Evolutionary conservation across 495 filamentous ascomycete genomes (phyloP).

Genomic region (Sabuloglossum arenarium): DNA sequence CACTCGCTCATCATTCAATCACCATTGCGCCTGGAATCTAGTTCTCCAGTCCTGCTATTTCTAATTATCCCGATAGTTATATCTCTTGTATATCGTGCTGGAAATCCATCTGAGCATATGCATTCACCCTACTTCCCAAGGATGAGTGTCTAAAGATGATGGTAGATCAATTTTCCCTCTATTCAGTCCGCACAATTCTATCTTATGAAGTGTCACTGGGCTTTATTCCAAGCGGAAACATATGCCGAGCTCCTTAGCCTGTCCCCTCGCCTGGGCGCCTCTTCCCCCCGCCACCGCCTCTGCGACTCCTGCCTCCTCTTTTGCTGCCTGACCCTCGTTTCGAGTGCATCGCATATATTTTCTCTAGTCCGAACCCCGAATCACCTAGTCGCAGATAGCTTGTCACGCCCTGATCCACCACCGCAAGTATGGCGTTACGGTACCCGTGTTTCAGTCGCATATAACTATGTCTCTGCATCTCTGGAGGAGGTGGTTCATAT

Average conservation of each 20-base stretch:
- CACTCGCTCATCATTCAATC: no score
- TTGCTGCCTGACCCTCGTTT: neutral
- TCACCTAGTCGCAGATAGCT: constrained; percentile 71
- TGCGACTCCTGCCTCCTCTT: neutral
- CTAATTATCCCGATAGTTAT: no score
- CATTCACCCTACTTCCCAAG: neutral
- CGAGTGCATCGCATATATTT: neutral
- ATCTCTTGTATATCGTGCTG: no score
- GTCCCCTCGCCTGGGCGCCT: neutral
- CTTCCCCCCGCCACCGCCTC: constrained; percentile 5
- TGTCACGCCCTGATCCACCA: constrained; percentile 76
- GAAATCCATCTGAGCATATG: constrained; percentile 5
- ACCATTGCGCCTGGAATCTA: no score
- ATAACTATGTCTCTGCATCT: constrained; percentile 32
- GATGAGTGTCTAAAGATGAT: constrained; percentile 5
- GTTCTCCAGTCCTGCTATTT: neutral
- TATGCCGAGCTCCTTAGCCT: neutral
- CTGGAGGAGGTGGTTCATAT: constrained; percentile 31
- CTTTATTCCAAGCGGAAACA: constrained; percentile 2
- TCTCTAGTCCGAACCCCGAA: constrained; percentile 44
- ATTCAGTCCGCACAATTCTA: neutral
- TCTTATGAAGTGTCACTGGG: neutral
- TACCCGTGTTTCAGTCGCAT: constrained; percentile 64
- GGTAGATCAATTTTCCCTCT: neutral
- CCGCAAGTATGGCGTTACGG: constrained; percentile 63